Evolutionary conservation across 106 monocot species (phyloP).

Genomic region (Amphibolis antarctica): DNA sequence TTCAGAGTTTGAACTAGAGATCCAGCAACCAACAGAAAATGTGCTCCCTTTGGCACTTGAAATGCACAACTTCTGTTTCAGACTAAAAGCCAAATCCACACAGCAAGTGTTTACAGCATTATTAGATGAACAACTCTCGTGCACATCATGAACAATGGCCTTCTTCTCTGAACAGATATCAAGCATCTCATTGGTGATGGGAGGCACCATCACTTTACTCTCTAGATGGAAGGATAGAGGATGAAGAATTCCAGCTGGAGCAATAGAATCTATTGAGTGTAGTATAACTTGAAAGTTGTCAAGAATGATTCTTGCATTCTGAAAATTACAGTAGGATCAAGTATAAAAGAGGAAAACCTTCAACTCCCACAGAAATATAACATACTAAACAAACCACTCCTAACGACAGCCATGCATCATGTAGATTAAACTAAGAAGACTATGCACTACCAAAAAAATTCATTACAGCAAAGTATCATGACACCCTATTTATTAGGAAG

Average conservation of each 20-base stretch:
- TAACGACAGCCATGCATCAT: too few relatives aligned
- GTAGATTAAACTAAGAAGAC: too few relatives aligned
- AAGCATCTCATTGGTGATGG: conserved; percentile 6
- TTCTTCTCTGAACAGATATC: conserved; percentile 9
- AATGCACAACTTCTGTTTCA: conserved; percentile 28
- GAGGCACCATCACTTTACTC: conserved; percentile 19
- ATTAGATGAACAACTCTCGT: conserved; percentile 22
- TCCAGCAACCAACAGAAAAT: conserved; percentile 75
- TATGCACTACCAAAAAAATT: too few relatives aligned
- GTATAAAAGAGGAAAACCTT: neutral
- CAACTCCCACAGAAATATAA: neutral
- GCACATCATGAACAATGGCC: conserved; percentile 30
- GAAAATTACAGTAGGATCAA: conserved; percentile 13
- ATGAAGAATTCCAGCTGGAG: conserved; percentile 89
- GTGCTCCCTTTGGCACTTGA: conserved; percentile 40
- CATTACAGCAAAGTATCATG: too few relatives aligned
- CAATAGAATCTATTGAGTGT: conserved; percentile 80
- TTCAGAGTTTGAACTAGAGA: conserved; percentile 30
- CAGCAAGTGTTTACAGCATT: conserved; percentile 17
- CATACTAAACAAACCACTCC: too few relatives aligned
- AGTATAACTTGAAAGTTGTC: conserved; percentile 69
- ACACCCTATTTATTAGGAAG: too few relatives aligned
- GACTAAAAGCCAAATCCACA: conserved; percentile 6
- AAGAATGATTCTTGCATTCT: conserved; percentile 86
- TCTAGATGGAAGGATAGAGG: conserved; percentile 68